phyloP scores from a whole-genome alignment of 768 basidiomycete species.

The Tulasnella sp. region DNA sequence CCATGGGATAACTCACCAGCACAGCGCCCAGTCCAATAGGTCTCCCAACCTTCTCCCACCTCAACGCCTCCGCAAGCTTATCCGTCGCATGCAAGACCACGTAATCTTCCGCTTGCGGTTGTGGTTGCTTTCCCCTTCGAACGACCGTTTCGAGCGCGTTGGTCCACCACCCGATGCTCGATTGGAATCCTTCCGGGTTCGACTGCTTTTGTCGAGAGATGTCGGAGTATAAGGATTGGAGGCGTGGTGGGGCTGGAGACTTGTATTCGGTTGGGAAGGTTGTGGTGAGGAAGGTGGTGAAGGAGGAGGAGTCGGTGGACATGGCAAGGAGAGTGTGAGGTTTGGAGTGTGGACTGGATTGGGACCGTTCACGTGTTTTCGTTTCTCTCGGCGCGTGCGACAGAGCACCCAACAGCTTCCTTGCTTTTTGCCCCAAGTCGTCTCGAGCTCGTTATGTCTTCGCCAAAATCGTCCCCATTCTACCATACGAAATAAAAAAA shows the following conservation, averaged over 20 bases:
- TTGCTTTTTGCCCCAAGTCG: too few relatives aligned
- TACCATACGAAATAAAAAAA: too few relatives aligned
- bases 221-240: slow-evolving; percentile 70
- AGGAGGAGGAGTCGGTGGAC: not conserved
- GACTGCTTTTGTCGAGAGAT: slow-evolving; percentile 74
- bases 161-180: slow-evolving; percentile 86
- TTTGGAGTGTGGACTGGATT: too few relatives aligned
- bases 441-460: too few relatives aligned
- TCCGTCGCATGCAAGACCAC: slow-evolving; percentile 54
- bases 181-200: slow-evolving; percentile 72
- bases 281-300: slow-evolving; percentile 11
- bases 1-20: slow-evolving; percentile 51
- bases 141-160: slow-evolving; percentile 54
- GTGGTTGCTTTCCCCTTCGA: slow-evolving; percentile 46
- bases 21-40: slow-evolving; percentile 64
- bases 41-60: slow-evolving; percentile 63
- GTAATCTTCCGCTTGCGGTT: slow-evolving; percentile 34
- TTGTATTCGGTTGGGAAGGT: slow-evolving; percentile 23
- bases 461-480: too few relatives aligned
- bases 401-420: too few relatives aligned
- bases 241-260: slow-evolving; percentile 28
- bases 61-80: slow-evolving; percentile 49
- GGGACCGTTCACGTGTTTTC: too few relatives aligned
- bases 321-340: too few relatives aligned
- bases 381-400: too few relatives aligned